Conservation (phyloP, 164 flowering plant genomes). For the Stephania yunnanensis region DNA sequence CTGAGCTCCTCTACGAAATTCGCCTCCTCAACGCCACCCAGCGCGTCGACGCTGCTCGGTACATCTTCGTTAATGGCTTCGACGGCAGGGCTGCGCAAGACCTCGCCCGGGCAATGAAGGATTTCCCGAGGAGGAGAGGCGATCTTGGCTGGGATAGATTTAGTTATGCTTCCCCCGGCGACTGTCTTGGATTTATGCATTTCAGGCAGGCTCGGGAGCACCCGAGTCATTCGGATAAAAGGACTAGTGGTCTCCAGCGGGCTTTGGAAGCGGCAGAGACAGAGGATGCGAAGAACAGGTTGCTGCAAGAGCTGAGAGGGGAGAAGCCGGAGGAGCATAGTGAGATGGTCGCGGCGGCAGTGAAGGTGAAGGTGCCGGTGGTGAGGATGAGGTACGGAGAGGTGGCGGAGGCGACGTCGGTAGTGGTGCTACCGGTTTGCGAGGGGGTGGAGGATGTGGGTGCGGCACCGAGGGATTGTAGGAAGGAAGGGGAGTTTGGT, state of each 20-base stretch:
- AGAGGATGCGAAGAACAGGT: slow-evolving; percentile 38
- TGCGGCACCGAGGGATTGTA: slow-evolving; percentile 56
- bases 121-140: slow-evolving; percentile 57
- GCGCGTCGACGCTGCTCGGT: slow-evolving; percentile 48
- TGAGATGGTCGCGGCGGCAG: slow-evolving; percentile 17
- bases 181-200: slow-evolving; percentile 65
- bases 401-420: slow-evolving; percentile 58
- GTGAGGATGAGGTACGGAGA: slow-evolving; percentile 75
- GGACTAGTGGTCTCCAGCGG: slow-evolving; percentile 32
- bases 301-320: slow-evolving; percentile 38
- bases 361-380: slow-evolving; percentile 53
- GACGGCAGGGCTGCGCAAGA: slow-evolving; percentile 54
- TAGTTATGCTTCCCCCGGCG: slow-evolving; percentile 48
- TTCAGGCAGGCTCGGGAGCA: slow-evolving; percentile 63
- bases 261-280: slow-evolving; percentile 51
- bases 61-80: slow-evolving; percentile 23
- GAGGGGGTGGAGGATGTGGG: slow-evolving; percentile 39
- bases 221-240: slow-evolving; percentile 27
- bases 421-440: slow-evolving; percentile 62
- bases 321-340: slow-evolving; percentile 19
- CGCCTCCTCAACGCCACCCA: slow-evolving; percentile 51
- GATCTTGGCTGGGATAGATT: slow-evolving; percentile 64
- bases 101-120: slow-evolving; percentile 81
- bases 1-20: slow-evolving; percentile 68
- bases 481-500: slow-evolving; percentile 55